These are phyloP conservation scores for Telopea speciosissima DNA, from an alignment of 177 flowering plant genomes.

Conservation along the genomic window DNA sequence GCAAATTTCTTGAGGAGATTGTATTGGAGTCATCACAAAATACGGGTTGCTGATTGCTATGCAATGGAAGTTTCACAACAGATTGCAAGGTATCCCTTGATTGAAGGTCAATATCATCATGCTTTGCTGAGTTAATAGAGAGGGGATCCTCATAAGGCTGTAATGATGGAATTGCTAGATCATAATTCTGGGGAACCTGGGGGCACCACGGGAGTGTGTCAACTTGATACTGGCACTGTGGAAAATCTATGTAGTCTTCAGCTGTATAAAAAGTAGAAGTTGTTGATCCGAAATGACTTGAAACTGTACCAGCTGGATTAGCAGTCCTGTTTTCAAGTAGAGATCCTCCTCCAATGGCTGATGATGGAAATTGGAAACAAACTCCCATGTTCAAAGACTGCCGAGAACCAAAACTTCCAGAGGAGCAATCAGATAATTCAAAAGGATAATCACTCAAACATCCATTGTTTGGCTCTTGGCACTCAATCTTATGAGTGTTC, in stretches of 20 bases:
- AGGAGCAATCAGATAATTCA: slow-evolving; percentile 20
- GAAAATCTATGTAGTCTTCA: slow-evolving; percentile 38
- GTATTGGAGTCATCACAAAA: slow-evolving; percentile 14
- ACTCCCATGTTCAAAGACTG: background rate
- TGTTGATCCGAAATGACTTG: slow-evolving; percentile 36
- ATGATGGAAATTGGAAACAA: slow-evolving; percentile 2
- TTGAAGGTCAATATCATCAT: slow-evolving; percentile 18
- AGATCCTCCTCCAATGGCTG: slow-evolving; percentile 18
- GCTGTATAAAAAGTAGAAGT: slow-evolving; percentile 44
- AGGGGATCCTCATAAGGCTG: slow-evolving; percentile 20
- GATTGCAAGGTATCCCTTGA: slow-evolving; percentile 27
- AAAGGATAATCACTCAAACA: slow-evolving; percentile 21
- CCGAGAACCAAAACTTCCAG: slow-evolving; percentile 16
- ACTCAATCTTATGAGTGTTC: slow-evolving; percentile 33
- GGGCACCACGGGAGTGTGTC: slow-evolving; percentile 19
- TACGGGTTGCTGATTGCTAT: slow-evolving; percentile 14
- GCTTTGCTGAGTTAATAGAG: slow-evolving; percentile 21
- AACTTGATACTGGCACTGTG: slow-evolving; percentile 23
- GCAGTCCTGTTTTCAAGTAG: slow-evolving; percentile 20
- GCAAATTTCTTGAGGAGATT: slow-evolving; percentile 13
- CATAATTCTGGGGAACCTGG: slow-evolving; percentile 20
- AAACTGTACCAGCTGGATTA: slow-evolving; percentile 26
- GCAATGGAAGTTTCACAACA: slow-evolving; percentile 18
- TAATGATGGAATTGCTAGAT: slow-evolving; percentile 20
- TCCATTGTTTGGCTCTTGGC: slow-evolving; percentile 26